phyloP scores from a whole-genome alignment of 768 basidiomycete genomes.

The Megacollybia marginata region DNA sequence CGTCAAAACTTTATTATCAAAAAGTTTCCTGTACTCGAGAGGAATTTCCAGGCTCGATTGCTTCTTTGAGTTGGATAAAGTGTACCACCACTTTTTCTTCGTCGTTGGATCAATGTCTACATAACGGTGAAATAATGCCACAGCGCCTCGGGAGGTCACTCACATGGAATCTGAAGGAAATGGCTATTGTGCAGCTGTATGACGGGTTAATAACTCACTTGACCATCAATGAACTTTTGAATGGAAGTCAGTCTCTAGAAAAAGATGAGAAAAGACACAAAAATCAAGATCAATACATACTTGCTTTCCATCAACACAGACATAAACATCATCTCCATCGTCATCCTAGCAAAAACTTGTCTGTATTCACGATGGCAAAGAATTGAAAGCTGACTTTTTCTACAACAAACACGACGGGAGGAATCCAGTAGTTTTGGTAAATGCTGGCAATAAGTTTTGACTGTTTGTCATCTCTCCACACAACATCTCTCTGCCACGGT shows the following conservation, averaged over 20 bases:
- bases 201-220: slow-evolving; percentile 39
- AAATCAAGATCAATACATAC: slow-evolving; percentile 44
- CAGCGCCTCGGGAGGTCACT: slow-evolving; percentile 4
- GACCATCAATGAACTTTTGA: slow-evolving; percentile 67
- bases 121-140: slow-evolving; percentile 18
- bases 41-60: slow-evolving; percentile 35
- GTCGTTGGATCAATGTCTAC: slow-evolving; percentile 50
- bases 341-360: slow-evolving; percentile 27
- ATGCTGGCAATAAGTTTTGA: slow-evolving; percentile 69
- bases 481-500: slow-evolving; percentile 70
- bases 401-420: slow-evolving; percentile 71
- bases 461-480: slow-evolving; percentile 70
- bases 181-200: not conserved
- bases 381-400: too few relatives aligned
- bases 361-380: too few relatives aligned
- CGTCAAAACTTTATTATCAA: slow-evolving; percentile 51
- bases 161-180: slow-evolving; percentile 1
- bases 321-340: slow-evolving; percentile 47
- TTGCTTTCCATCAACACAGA: slow-evolving; percentile 84
- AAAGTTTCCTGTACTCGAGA: slow-evolving; percentile 38
- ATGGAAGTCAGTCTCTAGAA: slow-evolving; percentile 67
- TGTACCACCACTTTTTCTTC: slow-evolving; percentile 61
- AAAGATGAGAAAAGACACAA: slow-evolving; percentile 36
- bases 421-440: slow-evolving; percentile 71
- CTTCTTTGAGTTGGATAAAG: slow-evolving; percentile 28